Conservation (phyloP, 2,329 filamentous ascomycete species). For the Aspergillus fumigatus region DNA sequence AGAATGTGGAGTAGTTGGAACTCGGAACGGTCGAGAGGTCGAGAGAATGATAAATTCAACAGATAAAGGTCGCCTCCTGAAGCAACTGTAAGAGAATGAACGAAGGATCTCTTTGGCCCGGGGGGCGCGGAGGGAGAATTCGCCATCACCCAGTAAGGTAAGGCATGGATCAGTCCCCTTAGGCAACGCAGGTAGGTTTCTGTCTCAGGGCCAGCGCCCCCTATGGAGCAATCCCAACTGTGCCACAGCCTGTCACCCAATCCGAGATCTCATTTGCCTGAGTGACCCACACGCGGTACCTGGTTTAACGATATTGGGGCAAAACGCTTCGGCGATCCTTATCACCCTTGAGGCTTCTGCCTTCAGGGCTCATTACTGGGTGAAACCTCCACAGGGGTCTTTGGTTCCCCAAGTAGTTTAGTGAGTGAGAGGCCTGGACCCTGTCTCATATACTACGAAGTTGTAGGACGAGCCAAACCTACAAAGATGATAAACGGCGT, state of each 20-base stretch:
- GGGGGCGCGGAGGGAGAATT: too few species aligned
- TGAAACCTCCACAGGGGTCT: conserved; percentile 8
- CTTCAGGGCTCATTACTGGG: conserved; percentile 5
- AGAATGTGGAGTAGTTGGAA: conserved; percentile 7
- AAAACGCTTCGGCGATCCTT: conserved; percentile 9
- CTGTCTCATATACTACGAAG: background rate
- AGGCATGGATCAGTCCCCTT: background rate
- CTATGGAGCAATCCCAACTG: background rate
- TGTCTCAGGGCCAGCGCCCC: background rate
- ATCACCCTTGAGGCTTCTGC: conserved; percentile 5
- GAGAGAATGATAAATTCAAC: background rate
- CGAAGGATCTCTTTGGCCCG: background rate
- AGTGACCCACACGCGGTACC: conserved; percentile 1
- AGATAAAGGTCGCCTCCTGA: conserved; percentile 5
- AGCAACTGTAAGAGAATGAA: background rate
- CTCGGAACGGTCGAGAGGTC: background rate
- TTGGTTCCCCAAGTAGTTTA: background rate
- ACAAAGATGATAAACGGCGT: too few species aligned
- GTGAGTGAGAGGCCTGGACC: background rate
- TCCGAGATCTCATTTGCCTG: background rate
- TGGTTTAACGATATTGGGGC: conserved; percentile 3
- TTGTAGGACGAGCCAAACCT: too few species aligned
- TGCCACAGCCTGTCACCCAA: background rate
- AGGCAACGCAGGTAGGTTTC: too few species aligned
- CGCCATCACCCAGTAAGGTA: background rate